Base-by-base conservation (phyloP, 2,329 filamentous ascomycete genomes). In the Penicillium sp. region DNA sequence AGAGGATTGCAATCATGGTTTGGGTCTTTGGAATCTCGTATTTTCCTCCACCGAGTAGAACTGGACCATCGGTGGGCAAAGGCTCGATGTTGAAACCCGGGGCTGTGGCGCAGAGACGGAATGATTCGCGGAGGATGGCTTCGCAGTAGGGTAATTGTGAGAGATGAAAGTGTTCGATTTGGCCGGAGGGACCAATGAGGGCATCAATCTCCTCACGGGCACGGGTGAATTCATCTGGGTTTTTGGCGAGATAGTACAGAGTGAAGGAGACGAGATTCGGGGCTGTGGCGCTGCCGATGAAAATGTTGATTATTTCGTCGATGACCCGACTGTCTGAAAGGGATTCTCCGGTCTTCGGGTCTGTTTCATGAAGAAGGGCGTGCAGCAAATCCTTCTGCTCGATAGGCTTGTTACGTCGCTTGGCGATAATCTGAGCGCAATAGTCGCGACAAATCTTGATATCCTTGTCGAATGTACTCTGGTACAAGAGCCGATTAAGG, bases 261-360 rank as follows among this genome's bases (percentile, higher is more conserved):
- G 82, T 74, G 67, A 89, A 91, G 0, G 86, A 83, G 13, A 91
- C 71, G 17, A 88, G 74, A 3, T 87, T 88, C 2, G 86, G 85
- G 0, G 89, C 89, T 0, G 89, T 92, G 65, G 91, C 89, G 61
- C 90, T 88, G 2, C 86, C 80, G 64, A 73, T 71, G 41, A 88
- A 81, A 77, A 90, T 88, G 2, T 83, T 82, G 53, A 89, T 83
- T 63, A 90, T 85, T 69, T 90, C 87, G 71, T 89, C 85, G 48
- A 88, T 80, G 49, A 89, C 81, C 58, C 84, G 83, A 10, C 82
- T 81, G 5, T 89, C 82, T 5, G 75, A 81, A 62, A 90, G 77
- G 2, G 73, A 74, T 58, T 80, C 77, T 29, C 84, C 85, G 0
- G 86, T 89, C 67, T 87, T 80, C 0, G 84, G 82, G 62, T 90